phyloP scores from a whole-genome alignment of 164 flowering plant genomes.

The Platanus orientalis region DNA sequence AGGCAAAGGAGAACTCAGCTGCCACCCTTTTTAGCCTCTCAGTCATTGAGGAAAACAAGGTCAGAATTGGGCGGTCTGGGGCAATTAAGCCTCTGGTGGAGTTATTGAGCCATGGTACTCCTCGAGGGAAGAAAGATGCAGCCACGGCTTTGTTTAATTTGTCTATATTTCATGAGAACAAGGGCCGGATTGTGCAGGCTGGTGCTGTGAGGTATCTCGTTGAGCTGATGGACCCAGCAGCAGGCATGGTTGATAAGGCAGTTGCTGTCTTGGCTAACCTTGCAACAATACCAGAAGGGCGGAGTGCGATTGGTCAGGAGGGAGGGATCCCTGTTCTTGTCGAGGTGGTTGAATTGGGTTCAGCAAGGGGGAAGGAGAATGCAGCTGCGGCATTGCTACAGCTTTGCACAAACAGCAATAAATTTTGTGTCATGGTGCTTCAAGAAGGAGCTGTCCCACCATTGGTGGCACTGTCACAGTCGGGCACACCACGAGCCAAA shows the following conservation, averaged over 20 bases:
- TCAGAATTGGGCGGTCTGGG: conserved; percentile 73
- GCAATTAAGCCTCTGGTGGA: conserved; percentile 82
- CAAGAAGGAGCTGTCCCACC: conserved; percentile 98
- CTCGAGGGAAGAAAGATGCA: conserved; percentile 90
- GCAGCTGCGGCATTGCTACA: conserved; percentile 94
- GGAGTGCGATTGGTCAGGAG: conserved; percentile 68
- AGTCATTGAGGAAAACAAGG: conserved; percentile 72
- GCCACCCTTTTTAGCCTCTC: conserved; percentile 92
- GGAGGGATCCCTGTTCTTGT: conserved; percentile 83
- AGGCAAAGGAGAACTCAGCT: conserved; percentile 84
- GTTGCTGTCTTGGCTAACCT: conserved; percentile 97
- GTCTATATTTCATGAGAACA: conserved; percentile 78
- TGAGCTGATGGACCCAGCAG: conserved; percentile 94
- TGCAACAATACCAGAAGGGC: conserved; percentile 81
- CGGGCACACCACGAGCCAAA: conserved; percentile 90
- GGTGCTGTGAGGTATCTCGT: conserved; percentile 83
- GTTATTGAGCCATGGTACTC: conserved; percentile 76
- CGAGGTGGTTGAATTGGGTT: conserved; percentile 93
- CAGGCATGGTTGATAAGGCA: conserved; percentile 96
- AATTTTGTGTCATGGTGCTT: conserved; percentile 71
- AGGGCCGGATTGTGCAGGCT: conserved; percentile 68
- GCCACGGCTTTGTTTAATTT: conserved; percentile 87
- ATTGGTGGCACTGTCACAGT: conserved; percentile 77
- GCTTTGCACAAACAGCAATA: conserved; percentile 64
- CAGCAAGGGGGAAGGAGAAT: conserved; percentile 92